Percentiles rank a stretch among this genome's conserved stretches.
Evolutionary conservation across 805 yeast species (phyloP).

Genomic region (Osmozyma mogii): DNA sequence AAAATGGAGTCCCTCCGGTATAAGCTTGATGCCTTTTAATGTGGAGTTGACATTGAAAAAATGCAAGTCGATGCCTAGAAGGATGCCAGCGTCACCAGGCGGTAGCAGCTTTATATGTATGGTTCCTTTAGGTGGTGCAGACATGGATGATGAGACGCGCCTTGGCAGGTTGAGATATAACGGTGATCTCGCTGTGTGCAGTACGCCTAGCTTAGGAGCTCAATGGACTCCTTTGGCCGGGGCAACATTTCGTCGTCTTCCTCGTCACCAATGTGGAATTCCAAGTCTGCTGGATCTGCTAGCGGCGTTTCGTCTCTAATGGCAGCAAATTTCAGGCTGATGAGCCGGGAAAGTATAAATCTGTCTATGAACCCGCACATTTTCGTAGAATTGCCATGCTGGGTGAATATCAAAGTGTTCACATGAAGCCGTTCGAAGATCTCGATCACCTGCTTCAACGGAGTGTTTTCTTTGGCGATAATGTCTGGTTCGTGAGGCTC

Average conservation of each 20-base stretch:
- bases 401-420: constrained; percentile 26
- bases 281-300: constrained; percentile 5
- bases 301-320: constrained; percentile 10
- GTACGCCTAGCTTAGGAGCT: constrained; percentile 18
- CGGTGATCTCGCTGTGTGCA: no score
- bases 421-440: constrained; percentile 31
- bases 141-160: no score
- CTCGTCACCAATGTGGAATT: constrained; percentile 19
- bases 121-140: constrained; percentile 17
- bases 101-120: constrained; percentile 12
- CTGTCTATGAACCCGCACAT: constrained; percentile 33
- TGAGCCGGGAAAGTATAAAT: constrained; percentile 23
- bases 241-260: constrained; percentile 4
- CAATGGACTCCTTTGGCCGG: constrained; percentile 19
- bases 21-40: constrained; percentile 43
- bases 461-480: constrained; percentile 22
- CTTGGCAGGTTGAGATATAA: neutral
- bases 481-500: constrained; percentile 13
- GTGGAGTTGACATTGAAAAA: constrained; percentile 35
- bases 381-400: constrained; percentile 6
- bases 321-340: constrained; percentile 19
- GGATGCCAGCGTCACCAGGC: constrained; percentile 9
- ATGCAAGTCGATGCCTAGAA: constrained; percentile 41
- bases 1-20: constrained; percentile 46
- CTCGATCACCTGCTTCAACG: constrained; percentile 26